Evolutionary conservation across 2,329 filamentous ascomycete species (phyloP).

Genomic region (Pseudocercospora fijiensis): DNA sequence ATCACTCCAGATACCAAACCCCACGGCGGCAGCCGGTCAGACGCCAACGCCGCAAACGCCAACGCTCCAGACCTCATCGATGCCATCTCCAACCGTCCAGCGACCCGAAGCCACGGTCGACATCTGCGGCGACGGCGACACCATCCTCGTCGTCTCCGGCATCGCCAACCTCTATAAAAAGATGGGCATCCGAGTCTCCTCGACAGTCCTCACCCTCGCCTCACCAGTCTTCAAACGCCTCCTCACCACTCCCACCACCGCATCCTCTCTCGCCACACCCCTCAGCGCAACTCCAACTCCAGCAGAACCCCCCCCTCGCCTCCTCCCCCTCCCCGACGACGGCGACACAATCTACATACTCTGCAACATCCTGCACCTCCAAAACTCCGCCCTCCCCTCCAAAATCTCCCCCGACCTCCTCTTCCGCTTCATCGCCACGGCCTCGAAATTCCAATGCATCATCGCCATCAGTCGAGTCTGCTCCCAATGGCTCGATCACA

Average conservation of each 20-base stretch:
- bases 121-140: constrained; percentile 19
- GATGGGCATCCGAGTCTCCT: constrained; percentile 29
- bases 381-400: constrained; percentile 30
- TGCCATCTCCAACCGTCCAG: constrained; percentile 1
- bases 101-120: constrained; percentile 12
- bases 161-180: constrained; percentile 15
- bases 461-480: constrained; percentile 28
- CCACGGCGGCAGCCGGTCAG: neutral
- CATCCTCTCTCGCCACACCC: neutral
- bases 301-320: constrained; percentile 2
- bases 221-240: constrained; percentile 29
- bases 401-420: constrained; percentile 27
- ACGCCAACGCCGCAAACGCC: neutral
- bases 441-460: constrained; percentile 30
- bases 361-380: constrained; percentile 32
- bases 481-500: constrained; percentile 32
- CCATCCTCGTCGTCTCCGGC: constrained; percentile 19
- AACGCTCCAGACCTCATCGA: neutral
- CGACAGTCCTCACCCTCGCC: constrained; percentile 24
- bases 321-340: constrained; percentile 28
- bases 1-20: neutral
- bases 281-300: neutral
- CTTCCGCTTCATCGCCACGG: constrained; percentile 25
- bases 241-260: neutral
- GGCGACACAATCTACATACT: constrained; percentile 31